Conservation (phyloP, 2,329 filamentous ascomycete species). For the Aspergillus novoparasiticus region DNA sequence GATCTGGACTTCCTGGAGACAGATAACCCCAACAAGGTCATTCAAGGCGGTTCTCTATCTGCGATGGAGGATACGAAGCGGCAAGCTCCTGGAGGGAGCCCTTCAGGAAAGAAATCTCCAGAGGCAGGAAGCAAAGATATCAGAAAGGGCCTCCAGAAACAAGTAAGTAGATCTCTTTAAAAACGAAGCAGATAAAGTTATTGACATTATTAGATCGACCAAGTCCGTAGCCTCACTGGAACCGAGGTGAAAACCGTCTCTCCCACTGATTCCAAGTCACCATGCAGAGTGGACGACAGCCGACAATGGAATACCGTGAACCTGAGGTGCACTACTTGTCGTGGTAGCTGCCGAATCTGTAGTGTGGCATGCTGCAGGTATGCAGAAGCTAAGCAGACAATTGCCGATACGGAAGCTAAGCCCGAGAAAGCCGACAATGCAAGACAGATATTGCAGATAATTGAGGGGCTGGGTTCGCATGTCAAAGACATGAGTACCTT, state of each 20-base stretch:
- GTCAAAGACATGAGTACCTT: slow-evolving; percentile 36
- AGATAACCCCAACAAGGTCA: background rate
- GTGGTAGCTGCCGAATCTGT: slow-evolving; percentile 32
- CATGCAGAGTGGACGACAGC: slow-evolving; percentile 15
- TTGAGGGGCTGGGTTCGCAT: slow-evolving; percentile 25
- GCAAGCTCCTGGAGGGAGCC: background rate
- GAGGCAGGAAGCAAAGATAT: background rate
- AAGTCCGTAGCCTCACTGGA: slow-evolving; percentile 20
- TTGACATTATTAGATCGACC: slow-evolving; percentile 7
- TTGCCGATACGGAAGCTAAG: slow-evolving; percentile 17
- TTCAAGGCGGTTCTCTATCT: background rate
- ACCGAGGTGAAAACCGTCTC: slow-evolving; percentile 11
- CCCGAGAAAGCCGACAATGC: slow-evolving; percentile 20
- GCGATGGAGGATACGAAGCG: background rate
- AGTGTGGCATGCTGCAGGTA: slow-evolving; percentile 36
- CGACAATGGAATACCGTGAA: slow-evolving; percentile 35
- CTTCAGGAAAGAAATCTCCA: background rate
- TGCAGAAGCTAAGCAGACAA: slow-evolving; percentile 15
- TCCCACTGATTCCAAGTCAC: background rate
- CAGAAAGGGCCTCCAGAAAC: slow-evolving; percentile 8
- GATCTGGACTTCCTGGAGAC: slow-evolving; percentile 13
- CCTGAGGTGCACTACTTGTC: slow-evolving; percentile 34
- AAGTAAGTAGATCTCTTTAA: slow-evolving; percentile 9
- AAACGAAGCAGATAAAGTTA: background rate
- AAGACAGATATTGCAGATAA: slow-evolving; percentile 20